A percentile compares a stretch with the other conserved stretches of the same genome.
phyloP scores from a whole-genome alignment of 2,329 filamentous ascomycete genomes.

The Fusarium nematophilum region DNA sequence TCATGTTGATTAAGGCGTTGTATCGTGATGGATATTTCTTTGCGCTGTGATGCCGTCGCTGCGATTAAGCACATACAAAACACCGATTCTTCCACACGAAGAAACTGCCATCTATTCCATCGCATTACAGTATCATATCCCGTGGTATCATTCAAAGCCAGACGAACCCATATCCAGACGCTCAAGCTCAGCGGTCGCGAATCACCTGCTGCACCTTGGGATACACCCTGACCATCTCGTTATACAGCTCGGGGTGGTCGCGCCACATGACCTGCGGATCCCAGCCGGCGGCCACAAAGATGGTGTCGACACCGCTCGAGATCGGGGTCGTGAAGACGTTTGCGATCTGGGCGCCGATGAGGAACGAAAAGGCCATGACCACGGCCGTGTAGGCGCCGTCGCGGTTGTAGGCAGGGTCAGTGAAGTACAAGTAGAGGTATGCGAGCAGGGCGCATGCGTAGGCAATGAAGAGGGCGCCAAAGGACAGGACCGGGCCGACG shows the following conservation, averaged over 20 bases:
- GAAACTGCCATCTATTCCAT: not conserved
- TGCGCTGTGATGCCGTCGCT: too few relatives aligned
- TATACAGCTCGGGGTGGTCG: conserved; percentile 85
- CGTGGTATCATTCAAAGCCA: conserved; percentile 26
- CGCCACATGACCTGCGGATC: conserved; percentile 79
- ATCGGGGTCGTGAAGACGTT: conserved; percentile 91
- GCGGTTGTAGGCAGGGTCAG: conserved; percentile 80
- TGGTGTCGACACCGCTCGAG: conserved; percentile 88
- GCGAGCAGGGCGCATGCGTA: conserved; percentile 84
- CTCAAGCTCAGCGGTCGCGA: conserved; percentile 45
- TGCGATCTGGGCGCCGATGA: conserved; percentile 90
- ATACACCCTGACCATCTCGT: conserved; percentile 82
- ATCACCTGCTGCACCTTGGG: conserved; percentile 85
- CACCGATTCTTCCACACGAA: not conserved
- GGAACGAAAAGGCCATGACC: conserved; percentile 85
- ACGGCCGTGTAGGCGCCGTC: conserved; percentile 77
- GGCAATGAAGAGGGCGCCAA: conserved; percentile 84
- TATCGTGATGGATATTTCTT: too few relatives aligned
- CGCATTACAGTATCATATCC: conserved; percentile 4
- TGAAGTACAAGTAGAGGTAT: conserved; percentile 89
- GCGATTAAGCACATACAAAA: too few relatives aligned
- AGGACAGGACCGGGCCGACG: conserved; percentile 77
- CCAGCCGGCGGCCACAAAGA: conserved; percentile 83
- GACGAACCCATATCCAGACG: conserved; percentile 37
- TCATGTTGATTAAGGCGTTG: too few relatives aligned